phyloP scores from a whole-genome alignment of 179 eudicot genomes.

The Vitellaria paradoxa region DNA sequence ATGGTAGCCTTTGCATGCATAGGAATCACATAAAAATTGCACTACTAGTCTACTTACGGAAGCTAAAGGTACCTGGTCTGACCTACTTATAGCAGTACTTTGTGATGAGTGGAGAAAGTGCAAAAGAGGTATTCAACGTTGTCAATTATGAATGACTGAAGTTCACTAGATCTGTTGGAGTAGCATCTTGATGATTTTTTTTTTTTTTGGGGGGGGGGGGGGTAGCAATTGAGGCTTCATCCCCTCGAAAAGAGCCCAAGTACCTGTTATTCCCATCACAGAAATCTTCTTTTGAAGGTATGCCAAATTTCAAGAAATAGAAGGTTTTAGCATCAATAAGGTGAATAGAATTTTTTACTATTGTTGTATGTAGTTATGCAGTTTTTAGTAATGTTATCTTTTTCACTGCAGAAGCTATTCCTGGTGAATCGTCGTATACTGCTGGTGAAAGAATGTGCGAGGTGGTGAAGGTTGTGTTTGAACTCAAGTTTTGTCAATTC shows the following conservation, averaged over 20 bases:
- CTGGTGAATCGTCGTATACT: constrained; percentile 62
- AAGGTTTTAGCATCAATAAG: not conserved
- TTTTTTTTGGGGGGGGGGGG: no score
- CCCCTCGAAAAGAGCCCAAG: constrained; percentile 80
- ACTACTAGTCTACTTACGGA: constrained; percentile 52
- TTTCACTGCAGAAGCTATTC: constrained; percentile 42
- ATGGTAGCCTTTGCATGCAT: constrained; percentile 18
- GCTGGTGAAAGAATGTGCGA: constrained; percentile 86
- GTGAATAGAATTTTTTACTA: not conserved
- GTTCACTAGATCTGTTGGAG: not conserved
- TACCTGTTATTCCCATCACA: constrained; percentile 50
- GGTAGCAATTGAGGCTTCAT: constrained; percentile 83
- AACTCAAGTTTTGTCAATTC: not conserved
- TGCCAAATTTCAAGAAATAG: constrained; percentile 2
- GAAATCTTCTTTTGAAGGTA: constrained; percentile 46
- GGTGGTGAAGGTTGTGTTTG: constrained; percentile 70
- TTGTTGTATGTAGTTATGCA: not conserved
- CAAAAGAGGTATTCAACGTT: constrained; percentile 65
- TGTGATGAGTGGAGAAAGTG: constrained; percentile 94
- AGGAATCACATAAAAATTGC: constrained; percentile 64
- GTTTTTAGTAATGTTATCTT: constrained; percentile 2
- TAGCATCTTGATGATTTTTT: constrained; percentile 4
- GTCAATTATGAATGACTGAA: not conserved
- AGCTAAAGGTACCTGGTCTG: constrained; percentile 78
- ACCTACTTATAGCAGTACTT: constrained; percentile 59